phyloP scores from a whole-genome alignment of 768 basidiomycete species.

The Kondoa subrosea region DNA sequence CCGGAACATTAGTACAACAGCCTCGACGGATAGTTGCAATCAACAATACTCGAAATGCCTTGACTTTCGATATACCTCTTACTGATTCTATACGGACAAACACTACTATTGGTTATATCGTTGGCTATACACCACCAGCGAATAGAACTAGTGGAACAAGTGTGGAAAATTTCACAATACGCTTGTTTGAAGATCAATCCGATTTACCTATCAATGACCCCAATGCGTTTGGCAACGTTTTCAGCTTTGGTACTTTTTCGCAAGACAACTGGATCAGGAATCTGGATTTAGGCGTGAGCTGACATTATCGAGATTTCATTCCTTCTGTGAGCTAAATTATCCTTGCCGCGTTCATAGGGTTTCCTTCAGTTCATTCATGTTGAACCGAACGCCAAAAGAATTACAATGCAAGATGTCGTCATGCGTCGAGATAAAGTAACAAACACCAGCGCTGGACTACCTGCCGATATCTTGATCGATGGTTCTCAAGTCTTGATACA shows the following conservation, averaged over 20 bases:
- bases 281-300: neutral
- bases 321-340: neutral
- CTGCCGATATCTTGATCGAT: slow-evolving; percentile 5
- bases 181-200: neutral
- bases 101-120: neutral
- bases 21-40: neutral
- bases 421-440: neutral
- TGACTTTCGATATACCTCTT: neutral
- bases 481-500: slow-evolving; percentile 8
- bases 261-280: slow-evolving; percentile 7
- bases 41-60: neutral
- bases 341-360: neutral
- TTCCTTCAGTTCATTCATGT: slow-evolving; percentile 2
- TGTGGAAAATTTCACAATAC: slow-evolving; percentile 2
- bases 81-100: neutral
- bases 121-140: neutral
- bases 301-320: too few species aligned
- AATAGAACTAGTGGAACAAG: neutral
- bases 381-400: neutral
- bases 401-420: slow-evolving; percentile 1
- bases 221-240: neutral
- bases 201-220: neutral
- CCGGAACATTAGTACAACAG: neutral
- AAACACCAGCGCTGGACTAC: neutral
- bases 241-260: neutral